Base-by-base conservation (phyloP, 129 eudicot genomes). In the Silybum marianum region DNA sequence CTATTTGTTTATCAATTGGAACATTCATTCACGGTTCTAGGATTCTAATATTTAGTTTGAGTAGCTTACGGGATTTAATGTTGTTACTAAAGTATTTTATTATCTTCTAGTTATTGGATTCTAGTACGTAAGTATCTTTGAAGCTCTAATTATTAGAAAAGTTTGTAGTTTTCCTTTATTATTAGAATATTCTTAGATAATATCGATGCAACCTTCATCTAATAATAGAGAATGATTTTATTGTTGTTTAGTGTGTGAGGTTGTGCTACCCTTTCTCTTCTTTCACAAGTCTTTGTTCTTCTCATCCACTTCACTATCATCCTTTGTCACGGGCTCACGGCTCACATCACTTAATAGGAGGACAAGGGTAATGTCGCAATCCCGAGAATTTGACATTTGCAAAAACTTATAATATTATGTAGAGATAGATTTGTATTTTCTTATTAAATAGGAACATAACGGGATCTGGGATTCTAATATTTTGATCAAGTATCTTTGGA, bases 361-460 rank as follows among this genome's bases (percentile, higher is more conserved):
- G 79, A 40, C 34, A 26, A 30, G 19, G 46, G 44, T 30, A 28
- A 4, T 18, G 46, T 18, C 9, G 26, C 44, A 54, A 30, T 19
- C 48, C 40, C 28, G 9, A 75, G 19, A 75, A 51, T 3, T 25
- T 9, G 44, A 30, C 21, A 73, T 32, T 19, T 32, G 9, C 21
- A 75, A 51, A 6, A 58, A 21, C 23, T 58, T 58, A 58, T 58
- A 54, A 58, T 58, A 58, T 58, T 58, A 58, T 10, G 23, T n/a
- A 58, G 63, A 58, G 66, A 58, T 54, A 16, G 60, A 73, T 73
- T 39, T 73, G 63, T 73, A 42, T 75, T n/a, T 75, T 8, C 36
- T 32, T 72, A 38, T 6, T 72, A 18, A 54, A 1, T 54, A 4
- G 63, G 66, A 58, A 4, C 19, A 58, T 11, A 25, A 19, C 24